phyloP scores from a whole-genome alignment of 805 yeast genomes.

The Huiozyma naganishii region DNA sequence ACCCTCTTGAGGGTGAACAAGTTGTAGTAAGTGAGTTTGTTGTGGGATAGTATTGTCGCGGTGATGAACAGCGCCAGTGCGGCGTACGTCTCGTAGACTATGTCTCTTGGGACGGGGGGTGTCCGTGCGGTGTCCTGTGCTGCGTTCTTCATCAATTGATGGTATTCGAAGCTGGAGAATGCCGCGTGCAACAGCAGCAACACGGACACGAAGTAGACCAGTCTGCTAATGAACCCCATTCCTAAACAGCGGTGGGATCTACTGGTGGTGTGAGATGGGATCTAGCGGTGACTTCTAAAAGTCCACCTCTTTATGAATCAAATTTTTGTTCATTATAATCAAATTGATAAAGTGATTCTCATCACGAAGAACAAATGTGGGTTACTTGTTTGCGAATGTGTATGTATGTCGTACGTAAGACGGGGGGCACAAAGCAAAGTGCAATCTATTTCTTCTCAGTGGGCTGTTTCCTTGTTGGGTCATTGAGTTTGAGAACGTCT shows the following conservation, averaged over 20 bases:
- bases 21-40: slow-evolving; percentile 15
- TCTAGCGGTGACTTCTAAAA: too few species aligned
- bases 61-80: slow-evolving; percentile 18
- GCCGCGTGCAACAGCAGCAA: slow-evolving; percentile 22
- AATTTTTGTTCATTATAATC: too few species aligned
- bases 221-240: slow-evolving; percentile 12
- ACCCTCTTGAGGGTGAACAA: slow-evolving; percentile 8
- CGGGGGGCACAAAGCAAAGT: background rate
- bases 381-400: too few species aligned
- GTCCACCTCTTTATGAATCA: too few species aligned
- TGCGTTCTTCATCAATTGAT: slow-evolving; percentile 15
- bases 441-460: background rate
- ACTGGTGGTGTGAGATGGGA: too few species aligned
- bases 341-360: too few species aligned
- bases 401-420: too few species aligned
- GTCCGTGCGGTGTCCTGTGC: slow-evolving; percentile 3
- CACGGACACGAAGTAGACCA: slow-evolving; percentile 8
- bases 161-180: slow-evolving; percentile 26
- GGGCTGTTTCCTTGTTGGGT: slow-evolving; percentile 44
- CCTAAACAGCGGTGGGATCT: background rate
- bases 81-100: slow-evolving; percentile 18
- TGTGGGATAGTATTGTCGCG: slow-evolving; percentile 19
- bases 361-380: too few species aligned
- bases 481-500: slow-evolving; percentile 74
- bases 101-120: slow-evolving; percentile 18